Evolutionary conservation across 2,329 filamentous ascomycete species (phyloP), one percentile per base, ranked within the genome.

Genomic region (Beauveria australis): DNA sequence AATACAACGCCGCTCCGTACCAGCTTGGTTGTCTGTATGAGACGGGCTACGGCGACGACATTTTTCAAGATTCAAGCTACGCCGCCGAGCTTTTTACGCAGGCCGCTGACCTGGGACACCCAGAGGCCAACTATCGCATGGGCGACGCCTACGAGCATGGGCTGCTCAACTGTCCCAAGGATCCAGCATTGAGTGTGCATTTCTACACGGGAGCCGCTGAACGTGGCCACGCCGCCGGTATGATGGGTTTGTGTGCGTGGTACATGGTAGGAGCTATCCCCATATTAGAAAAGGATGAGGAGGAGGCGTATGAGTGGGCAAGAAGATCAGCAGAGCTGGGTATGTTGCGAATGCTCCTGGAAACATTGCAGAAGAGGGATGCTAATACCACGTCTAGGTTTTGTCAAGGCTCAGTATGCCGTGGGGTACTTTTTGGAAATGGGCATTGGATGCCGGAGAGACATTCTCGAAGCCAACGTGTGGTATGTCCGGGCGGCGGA

Each of bases 201-300:
- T 99, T 97, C 71, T 99, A 99, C 76, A 99, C 93, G 1, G 88
- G 87, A 28, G 93, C 94, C 14, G 94, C 94, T 2, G 89, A 96
- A 69, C 81, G 83, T 51, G 91, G 91, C 1, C 89, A 97, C 69
- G 81, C 92, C 0, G 83, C 86, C 53, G 93, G 92, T 53, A 97
- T 97, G 92, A 96, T 99, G 92, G 93, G 93, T 5, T 80, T 99
- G 9, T 99, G 94, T 74, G 94, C 94, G 12, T 99, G 94, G 94
- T 99, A 97, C 73, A 89, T 97, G 81, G 89, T 97, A 46, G 94
- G 94, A 12, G 94, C 94, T 1, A 89, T 92, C 66, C 92, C 92
- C 0, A 86, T 97, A 16, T 77, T 99, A 24, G 92, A 96, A 63
- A 96, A 94, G 75, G 93, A 99, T 68, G 93, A 97, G 73, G 88